Evolutionary conservation across 2,329 filamentous ascomycete species (phyloP).

Genomic region (Aureobasidium sp.): DNA sequence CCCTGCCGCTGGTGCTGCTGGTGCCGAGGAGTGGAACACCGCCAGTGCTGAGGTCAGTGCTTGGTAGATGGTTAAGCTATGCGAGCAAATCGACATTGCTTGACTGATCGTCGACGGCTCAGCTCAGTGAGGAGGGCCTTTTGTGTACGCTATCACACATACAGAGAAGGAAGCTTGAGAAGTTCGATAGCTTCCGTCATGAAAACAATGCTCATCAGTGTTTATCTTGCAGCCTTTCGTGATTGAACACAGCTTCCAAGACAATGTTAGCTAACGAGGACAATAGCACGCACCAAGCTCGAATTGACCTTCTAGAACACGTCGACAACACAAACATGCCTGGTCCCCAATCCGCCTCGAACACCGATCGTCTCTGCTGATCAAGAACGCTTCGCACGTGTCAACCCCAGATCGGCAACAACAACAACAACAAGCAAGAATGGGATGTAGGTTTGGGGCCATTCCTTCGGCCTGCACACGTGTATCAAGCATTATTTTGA

Average conservation of each 20-base stretch:
- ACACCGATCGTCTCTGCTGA: background rate
- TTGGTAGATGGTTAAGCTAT: background rate
- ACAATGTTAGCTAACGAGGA: background rate
- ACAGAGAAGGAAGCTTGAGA: background rate
- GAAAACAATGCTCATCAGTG: background rate
- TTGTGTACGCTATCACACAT: background rate
- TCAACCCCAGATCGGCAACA: background rate
- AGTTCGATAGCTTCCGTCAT: background rate
- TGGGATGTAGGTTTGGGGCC: background rate
- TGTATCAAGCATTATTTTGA: background rate
- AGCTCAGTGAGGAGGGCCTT: too few species aligned
- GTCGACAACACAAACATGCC: background rate
- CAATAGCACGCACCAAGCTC: background rate
- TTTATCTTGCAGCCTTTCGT: background rate
- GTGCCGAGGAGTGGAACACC: slow-evolving; percentile 10
- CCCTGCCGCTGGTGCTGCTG: background rate
- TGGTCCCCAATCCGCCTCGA: background rate
- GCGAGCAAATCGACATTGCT: background rate
- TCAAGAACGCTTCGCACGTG: background rate
- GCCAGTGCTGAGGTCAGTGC: slow-evolving; percentile 3
- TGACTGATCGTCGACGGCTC: background rate
- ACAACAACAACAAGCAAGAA: background rate
- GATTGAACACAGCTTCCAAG: background rate
- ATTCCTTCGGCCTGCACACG: background rate
- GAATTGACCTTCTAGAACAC: background rate